Percentiles rank a stretch among this genome's conserved stretches.
Evolutionary conservation across 129 eudicot genomes (phyloP).

Genomic region (Tagetes erecta): DNA sequence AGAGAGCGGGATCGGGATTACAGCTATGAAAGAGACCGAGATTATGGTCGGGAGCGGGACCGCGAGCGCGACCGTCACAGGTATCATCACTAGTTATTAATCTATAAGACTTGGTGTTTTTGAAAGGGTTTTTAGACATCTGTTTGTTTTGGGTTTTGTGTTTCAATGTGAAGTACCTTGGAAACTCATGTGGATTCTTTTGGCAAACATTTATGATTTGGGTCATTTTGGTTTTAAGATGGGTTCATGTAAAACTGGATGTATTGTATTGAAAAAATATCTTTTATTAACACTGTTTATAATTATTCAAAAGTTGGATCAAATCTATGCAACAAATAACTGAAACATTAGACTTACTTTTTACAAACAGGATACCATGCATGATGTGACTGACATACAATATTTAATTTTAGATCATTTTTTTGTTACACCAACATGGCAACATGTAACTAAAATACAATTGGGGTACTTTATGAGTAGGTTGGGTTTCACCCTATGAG

Average conservation of each 20-base stretch:
- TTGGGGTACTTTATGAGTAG: too few species aligned
- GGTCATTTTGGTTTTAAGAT: not conserved
- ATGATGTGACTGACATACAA: too few species aligned
- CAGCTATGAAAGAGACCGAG: conserved; percentile 45
- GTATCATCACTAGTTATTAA: conserved; percentile 48
- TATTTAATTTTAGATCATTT: too few species aligned
- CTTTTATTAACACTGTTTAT: not conserved
- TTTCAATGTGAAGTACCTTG: conserved; percentile 23
- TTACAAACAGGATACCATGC: too few species aligned
- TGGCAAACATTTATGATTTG: conserved; percentile 16
- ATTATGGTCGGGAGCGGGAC: not conserved
- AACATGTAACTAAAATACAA: too few species aligned
- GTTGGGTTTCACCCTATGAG: too few species aligned
- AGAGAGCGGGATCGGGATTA: conserved; percentile 35
- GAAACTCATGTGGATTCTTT: not conserved
- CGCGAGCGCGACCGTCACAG: conserved; percentile 22
- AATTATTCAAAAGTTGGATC: not conserved
- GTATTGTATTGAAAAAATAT: not conserved
- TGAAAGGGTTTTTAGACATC: conserved; percentile 8
- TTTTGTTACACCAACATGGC: too few species aligned
- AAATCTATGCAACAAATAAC: not conserved
- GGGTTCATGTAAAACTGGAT: not conserved
- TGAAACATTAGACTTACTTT: not conserved
- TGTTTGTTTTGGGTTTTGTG: not conserved
- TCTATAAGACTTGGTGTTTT: conserved; percentile 20